phyloP scores from a whole-genome alignment of 768 basidiomycete species.

The Suillus tomentosus region DNA sequence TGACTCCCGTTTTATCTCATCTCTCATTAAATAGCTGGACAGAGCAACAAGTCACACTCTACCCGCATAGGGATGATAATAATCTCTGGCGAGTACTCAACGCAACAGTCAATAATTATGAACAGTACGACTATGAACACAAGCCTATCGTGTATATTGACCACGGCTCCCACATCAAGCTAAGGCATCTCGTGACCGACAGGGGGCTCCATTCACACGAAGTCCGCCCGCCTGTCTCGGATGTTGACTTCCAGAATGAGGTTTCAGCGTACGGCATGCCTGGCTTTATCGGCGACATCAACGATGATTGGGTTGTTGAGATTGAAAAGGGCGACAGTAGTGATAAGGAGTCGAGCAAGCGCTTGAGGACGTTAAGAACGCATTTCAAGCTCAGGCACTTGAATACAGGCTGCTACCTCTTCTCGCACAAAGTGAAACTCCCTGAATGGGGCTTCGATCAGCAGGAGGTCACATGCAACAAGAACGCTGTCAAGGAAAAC shows the following conservation, averaged over 20 bases:
- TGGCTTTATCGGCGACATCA: constrained; percentile 84
- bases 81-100: constrained; percentile 90
- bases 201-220: constrained; percentile 96
- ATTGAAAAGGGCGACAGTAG: constrained; percentile 68
- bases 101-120: constrained; percentile 51
- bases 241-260: constrained; percentile 99
- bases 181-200: constrained; percentile 78
- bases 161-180: constrained; percentile 70
- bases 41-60: constrained; percentile 99
- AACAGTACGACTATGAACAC: constrained; percentile 50
- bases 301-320: constrained; percentile 93
- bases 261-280: constrained; percentile 92
- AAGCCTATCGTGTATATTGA: constrained; percentile 64
- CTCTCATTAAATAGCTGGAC: constrained; percentile 12
- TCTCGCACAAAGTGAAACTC: constrained; percentile 96
- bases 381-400: constrained; percentile 82
- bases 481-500: constrained; percentile 88
- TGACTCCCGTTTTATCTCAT: background rate
- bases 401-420: constrained; percentile 92
- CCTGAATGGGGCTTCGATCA: constrained; percentile 99
- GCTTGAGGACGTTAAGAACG: constrained; percentile 79
- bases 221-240: constrained; percentile 89
- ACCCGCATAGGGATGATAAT: constrained; percentile 97
- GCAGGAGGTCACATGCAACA: constrained; percentile 99
- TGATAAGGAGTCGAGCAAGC: constrained; percentile 67